Base-by-base conservation (phyloP, 176 grass and related monocot species). In the Ampelocalamus luodianensis region DNA sequence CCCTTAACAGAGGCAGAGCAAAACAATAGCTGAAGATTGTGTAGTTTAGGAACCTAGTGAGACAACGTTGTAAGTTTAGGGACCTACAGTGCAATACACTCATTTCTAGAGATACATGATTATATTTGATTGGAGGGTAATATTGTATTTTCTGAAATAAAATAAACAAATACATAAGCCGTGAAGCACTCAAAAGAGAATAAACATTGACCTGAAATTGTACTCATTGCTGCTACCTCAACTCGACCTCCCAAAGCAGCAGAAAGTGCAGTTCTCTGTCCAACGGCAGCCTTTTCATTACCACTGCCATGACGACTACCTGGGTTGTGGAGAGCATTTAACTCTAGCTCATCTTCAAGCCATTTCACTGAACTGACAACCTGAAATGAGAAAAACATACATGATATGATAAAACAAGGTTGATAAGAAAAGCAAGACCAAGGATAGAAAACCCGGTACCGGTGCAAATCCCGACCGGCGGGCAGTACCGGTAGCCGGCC, bases 311-410 rank as follows among this genome's bases (percentile, higher is more conserved):
- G 60, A 27, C 89, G 90, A 86, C 95, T 98, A 79, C 95, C 89
- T 79, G 93, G 96, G 66, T 92, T 95, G 85, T 95, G 93, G 54
- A 98, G 83, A 80, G 96, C 93, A 86, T 98, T 98, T 73, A 98
- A 81, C 83, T 98, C 96, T 77, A 98, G 81, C 86, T 98, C 96
- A 88, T 98, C 96, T 94, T 98, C 96, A 78, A 98, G 93, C 93
- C 93, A 98, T 85, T 98, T 98, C 77, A 96, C 96, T 79, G 96
- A 98, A 85, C 90, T 98, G 72, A 96, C 96, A 89, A 98, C 96
- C 96, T 98, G 85, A 81, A 87, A 80, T 83, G 88, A 89, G 48
- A 68, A 77, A 77, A 79, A 29, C 48, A 66, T 78, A 80, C 8
- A 72, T 65, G 24, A 54, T 4, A 81, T n/a, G n/a, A n/a, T n/a